Conservation (phyloP, 441 rosid species). For the Iberis amara region DNA sequence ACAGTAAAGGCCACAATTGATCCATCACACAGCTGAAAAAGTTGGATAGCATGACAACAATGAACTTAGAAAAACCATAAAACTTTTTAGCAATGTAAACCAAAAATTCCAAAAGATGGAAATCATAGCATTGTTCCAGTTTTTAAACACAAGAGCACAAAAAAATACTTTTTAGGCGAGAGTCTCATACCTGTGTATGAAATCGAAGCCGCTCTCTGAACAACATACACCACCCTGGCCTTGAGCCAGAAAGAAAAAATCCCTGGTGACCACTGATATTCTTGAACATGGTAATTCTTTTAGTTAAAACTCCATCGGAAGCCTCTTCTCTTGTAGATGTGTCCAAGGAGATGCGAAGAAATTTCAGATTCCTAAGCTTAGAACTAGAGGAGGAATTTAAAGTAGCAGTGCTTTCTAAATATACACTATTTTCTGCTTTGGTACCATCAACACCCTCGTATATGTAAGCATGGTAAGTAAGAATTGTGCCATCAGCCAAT, state of each 20-base stretch:
- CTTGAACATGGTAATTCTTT: constrained; percentile 77
- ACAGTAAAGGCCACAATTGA: constrained; percentile 93
- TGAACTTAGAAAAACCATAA: constrained; percentile 16
- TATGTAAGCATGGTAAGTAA: constrained; percentile 87
- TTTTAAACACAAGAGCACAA: constrained; percentile 19
- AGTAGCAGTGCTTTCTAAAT: constrained; percentile 42
- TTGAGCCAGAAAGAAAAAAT: constrained; percentile 85
- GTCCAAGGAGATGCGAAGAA: constrained; percentile 68
- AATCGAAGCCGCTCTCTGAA: constrained; percentile 85
- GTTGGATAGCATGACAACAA: constrained; percentile 19
- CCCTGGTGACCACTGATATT: constrained; percentile 88
- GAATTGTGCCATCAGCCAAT: constrained; percentile 89
- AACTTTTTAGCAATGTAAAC: constrained; percentile 6
- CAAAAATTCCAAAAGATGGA: constrained; percentile 7
- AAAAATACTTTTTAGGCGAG: constrained; percentile 2
- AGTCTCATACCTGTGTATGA: constrained; percentile 84
- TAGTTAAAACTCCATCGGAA: constrained; percentile 45
- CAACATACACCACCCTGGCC: constrained; percentile 97
- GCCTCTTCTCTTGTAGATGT: constrained; percentile 73
- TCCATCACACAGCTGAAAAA: constrained; percentile 90
- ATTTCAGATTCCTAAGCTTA: constrained; percentile 82
- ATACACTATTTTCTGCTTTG: constrained; percentile 50
- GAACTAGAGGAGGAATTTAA: constrained; percentile 48
- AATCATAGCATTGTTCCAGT: constrained; percentile 7
- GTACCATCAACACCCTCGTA: constrained; percentile 72